These are phyloP conservation scores for Aureobasidium uvarum DNA, from an alignment of 2,329 filamentous ascomycete species.

Conservation along the genomic window DNA sequence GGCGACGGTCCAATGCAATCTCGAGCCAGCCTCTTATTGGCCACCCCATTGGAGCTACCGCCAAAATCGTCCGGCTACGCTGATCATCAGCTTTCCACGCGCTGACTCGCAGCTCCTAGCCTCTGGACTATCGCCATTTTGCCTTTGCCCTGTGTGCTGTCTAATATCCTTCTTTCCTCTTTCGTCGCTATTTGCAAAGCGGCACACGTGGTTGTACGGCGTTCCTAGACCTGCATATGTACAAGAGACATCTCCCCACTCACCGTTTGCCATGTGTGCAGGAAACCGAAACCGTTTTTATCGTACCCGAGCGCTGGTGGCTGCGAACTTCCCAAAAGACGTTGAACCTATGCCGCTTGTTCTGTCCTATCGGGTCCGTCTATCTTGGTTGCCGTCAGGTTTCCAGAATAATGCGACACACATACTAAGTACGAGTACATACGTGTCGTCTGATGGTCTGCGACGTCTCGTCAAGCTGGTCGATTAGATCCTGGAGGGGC, in stretches of 20 bases:
- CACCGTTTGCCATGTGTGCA: constrained; percentile 21
- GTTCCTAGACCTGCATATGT: constrained; percentile 12
- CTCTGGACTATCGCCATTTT: constrained; percentile 19
- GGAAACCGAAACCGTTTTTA: constrained; percentile 8
- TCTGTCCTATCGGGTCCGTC: background rate
- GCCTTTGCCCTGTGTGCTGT: constrained; percentile 6
- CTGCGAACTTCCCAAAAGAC: constrained; percentile 8
- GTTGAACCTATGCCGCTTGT: constrained; percentile 1
- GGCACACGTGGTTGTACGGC: constrained; percentile 6
- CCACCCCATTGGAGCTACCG: background rate
- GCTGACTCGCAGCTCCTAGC: constrained; percentile 14
- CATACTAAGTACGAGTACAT: background rate
- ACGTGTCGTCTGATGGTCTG: background rate
- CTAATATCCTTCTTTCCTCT: constrained; percentile 13
- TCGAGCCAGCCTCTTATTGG: constrained; percentile 12
- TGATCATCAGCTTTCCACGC: constrained; percentile 18
- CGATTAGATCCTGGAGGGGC: constrained; percentile 6
- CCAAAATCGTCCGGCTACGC: background rate
- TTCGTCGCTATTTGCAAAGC: constrained; percentile 1
- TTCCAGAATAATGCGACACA: background rate
- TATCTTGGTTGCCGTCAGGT: background rate
- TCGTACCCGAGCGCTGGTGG: constrained; percentile 4
- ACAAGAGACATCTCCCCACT: background rate
- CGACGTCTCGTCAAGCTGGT: background rate
- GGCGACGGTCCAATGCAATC: background rate